Evolutionary conservation across 2,329 filamentous ascomycete species (phyloP).

Genomic region (Colletotrichum godetiae): DNA sequence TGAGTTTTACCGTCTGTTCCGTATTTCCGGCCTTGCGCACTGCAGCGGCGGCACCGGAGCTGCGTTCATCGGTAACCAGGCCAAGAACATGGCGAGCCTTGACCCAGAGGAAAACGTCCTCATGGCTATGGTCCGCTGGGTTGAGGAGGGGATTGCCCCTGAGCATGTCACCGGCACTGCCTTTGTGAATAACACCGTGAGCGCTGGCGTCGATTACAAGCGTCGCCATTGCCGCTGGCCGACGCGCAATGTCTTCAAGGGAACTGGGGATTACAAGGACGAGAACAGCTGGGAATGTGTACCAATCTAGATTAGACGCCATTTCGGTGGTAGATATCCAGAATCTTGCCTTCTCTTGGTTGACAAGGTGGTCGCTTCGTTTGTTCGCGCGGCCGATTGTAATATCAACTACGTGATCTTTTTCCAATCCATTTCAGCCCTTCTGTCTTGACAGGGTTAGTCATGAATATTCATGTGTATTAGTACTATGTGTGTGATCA

Average conservation of each 20-base stretch:
- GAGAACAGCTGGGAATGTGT: slow-evolving; percentile 32
- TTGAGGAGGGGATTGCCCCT: slow-evolving; percentile 55
- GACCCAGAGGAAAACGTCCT: slow-evolving; percentile 55
- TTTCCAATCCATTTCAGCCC: too few species aligned
- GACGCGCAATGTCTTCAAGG: slow-evolving; percentile 44
- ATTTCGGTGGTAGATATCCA: not conserved
- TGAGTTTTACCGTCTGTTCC: slow-evolving; percentile 62
- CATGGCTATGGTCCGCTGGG: slow-evolving; percentile 59
- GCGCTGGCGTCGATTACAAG: slow-evolving; percentile 43
- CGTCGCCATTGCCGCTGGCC: slow-evolving; percentile 49
- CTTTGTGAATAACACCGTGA: slow-evolving; percentile 41
- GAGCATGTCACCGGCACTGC: slow-evolving; percentile 49
- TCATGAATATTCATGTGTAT: not conserved
- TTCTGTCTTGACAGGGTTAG: not conserved
- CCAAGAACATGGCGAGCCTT: slow-evolving; percentile 37
- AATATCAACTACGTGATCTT: too few species aligned
- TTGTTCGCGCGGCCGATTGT: too few species aligned
- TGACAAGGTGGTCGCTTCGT: too few species aligned
- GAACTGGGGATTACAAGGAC: slow-evolving; percentile 25
- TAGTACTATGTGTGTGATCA: not conserved
- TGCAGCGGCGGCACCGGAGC: slow-evolving; percentile 59
- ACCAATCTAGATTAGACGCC: not conserved
- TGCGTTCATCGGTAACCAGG: slow-evolving; percentile 42
- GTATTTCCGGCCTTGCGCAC: slow-evolving; percentile 63
- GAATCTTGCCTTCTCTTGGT: not conserved